A percentile compares a stretch with the other conserved stretches of the same genome.
These are phyloP conservation scores for Pyracantha coccinea DNA, from an alignment of 331 rosid species.

Conservation along the genomic window DNA sequence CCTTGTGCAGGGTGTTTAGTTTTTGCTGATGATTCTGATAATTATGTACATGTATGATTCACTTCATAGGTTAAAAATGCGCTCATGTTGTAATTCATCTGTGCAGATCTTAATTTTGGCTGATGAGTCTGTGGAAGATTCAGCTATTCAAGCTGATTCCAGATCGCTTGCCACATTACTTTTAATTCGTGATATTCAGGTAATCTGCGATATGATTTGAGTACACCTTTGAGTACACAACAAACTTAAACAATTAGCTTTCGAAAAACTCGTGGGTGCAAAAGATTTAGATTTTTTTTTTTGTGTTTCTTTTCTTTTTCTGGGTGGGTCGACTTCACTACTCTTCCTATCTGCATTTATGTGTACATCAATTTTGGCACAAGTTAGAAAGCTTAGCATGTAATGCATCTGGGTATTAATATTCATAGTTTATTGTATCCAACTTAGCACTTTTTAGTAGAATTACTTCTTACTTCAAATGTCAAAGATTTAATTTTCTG, in stretches of 20 bases:
- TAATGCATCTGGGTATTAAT: background rate
- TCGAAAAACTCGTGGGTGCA: background rate
- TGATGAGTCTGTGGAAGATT: constrained; percentile 92
- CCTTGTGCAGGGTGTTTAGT: background rate
- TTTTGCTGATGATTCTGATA: background rate
- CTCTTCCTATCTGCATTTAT: no score
- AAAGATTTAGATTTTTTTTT: background rate
- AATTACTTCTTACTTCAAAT: background rate
- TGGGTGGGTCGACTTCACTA: background rate
- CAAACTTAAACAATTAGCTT: background rate
- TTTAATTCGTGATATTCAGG: constrained; percentile 92
- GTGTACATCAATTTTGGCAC: no score
- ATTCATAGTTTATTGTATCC: background rate
- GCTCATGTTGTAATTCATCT: constrained; percentile 19
- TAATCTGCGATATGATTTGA: constrained; percentile 19
- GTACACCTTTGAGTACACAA: background rate
- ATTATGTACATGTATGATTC: background rate
- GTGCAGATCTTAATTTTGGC: constrained; percentile 86
- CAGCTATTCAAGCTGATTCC: constrained; percentile 95
- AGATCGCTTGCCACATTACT: constrained; percentile 92
- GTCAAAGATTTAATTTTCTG: background rate
- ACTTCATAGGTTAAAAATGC: background rate
- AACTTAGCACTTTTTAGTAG: background rate
- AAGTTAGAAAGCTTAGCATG: background rate
- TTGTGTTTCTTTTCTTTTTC: background rate